phyloP scores from a whole-genome alignment of 2,329 filamentous ascomycete genomes.

The Chrysoporthe austroafricana region DNA sequence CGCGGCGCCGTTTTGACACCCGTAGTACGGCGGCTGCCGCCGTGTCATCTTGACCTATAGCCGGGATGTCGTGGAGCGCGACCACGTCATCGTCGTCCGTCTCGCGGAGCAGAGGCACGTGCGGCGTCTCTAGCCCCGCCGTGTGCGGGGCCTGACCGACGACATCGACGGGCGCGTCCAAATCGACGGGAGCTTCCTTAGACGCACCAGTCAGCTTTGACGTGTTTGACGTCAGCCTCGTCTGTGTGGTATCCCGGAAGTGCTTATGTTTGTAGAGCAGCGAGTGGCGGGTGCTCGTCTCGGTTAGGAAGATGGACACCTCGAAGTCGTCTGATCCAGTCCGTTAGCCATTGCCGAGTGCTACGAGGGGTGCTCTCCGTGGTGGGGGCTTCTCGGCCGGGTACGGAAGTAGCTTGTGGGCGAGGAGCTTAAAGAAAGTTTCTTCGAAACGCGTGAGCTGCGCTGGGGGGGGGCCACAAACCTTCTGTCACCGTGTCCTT shows the following conservation, averaged over 20 bases:
- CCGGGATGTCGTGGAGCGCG: conserved; percentile 60
- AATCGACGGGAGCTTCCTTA: conserved; percentile 56
- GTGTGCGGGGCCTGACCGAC: conserved; percentile 43
- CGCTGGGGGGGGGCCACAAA: conserved; percentile 40
- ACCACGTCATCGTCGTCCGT: conserved; percentile 64
- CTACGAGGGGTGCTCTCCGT: too few species aligned
- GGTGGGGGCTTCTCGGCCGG: too few species aligned
- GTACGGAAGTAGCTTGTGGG: too few species aligned
- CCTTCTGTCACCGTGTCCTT: conserved; percentile 87
- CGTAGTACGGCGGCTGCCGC: conserved; percentile 34
- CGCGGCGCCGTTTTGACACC: conserved; percentile 37
- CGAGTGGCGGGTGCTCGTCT: conserved; percentile 82
- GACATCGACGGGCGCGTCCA: conserved; percentile 51
- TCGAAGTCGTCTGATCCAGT: conserved; percentile 80
- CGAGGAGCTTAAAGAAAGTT: background rate
- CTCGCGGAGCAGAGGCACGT: conserved; percentile 49
- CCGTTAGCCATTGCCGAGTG: background rate
- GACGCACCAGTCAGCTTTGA: conserved; percentile 62
- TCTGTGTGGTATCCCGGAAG: conserved; percentile 63
- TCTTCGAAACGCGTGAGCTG: background rate
- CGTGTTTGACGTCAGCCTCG: conserved; percentile 63
- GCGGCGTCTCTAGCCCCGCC: conserved; percentile 38
- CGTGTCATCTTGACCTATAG: conserved; percentile 38
- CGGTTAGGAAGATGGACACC: conserved; percentile 89
- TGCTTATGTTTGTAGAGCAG: conserved; percentile 84